Percentiles rank a stretch among this genome's conserved stretches.
Evolutionary conservation across 1,284 basidiomycete genomes (phyloP).

Genomic region (Fomitiporia mediterranea): DNA sequence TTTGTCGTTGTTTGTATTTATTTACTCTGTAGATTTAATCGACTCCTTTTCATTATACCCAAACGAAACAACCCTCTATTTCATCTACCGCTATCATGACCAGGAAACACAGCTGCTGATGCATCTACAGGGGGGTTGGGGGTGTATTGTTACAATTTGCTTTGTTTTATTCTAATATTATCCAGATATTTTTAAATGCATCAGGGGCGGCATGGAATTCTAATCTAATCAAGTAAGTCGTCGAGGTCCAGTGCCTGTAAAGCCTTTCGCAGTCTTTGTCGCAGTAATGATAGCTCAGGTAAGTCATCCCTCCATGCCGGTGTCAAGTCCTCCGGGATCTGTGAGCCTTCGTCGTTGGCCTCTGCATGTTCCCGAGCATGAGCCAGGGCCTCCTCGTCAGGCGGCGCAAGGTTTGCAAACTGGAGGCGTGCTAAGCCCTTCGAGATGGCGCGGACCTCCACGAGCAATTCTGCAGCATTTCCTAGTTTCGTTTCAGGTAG

Average conservation of each 20-base stretch:
- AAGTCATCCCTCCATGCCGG: constrained; percentile 27
- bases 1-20: no score
- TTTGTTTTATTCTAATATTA: no score
- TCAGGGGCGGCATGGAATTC: no score
- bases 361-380: constrained; percentile 62
- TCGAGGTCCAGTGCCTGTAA: not conserved
- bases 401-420: constrained; percentile 63
- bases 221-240: no score
- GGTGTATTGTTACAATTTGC: no score
- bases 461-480: not conserved
- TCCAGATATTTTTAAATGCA: no score
- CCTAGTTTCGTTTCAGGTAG: not conserved
- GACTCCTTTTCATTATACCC: no score
- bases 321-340: constrained; percentile 26
- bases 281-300: not conserved
- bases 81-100: no score
- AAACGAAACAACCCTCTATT: no score
- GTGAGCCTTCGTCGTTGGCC: constrained; percentile 28
- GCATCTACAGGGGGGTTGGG: no score
- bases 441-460: constrained; percentile 49
- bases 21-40: no score
- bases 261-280: not conserved
- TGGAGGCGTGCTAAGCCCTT: constrained; percentile 50
- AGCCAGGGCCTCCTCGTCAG: constrained; percentile 65
- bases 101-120: no score